Evolutionary conservation across 2,329 filamentous ascomycete genomes (phyloP).

Genomic region (Phialocephala sp.): DNA sequence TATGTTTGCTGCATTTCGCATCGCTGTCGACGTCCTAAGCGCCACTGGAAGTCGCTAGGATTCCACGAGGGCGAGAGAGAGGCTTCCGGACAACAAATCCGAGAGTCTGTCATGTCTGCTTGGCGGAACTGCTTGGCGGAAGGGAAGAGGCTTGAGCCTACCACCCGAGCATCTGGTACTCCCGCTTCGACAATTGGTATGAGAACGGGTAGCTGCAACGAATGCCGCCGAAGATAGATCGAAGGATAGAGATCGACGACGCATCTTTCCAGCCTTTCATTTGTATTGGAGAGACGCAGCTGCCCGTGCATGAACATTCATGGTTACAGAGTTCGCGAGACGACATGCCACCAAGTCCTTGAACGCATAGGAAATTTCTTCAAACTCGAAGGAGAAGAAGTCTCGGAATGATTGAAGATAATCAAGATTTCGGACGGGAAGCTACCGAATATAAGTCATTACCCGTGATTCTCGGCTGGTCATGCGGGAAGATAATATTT

Average conservation of each 20-base stretch:
- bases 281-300: background rate
- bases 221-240: slow-evolving; percentile 1
- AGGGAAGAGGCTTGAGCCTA: background rate
- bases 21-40: no score
- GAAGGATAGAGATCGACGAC: background rate
- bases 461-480: background rate
- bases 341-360: background rate
- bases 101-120: background rate
- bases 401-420: background rate
- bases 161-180: background rate
- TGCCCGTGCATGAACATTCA: slow-evolving; percentile 1
- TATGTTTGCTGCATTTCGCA: background rate
- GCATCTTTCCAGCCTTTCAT: background rate
- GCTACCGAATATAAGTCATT: background rate
- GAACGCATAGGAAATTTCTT: background rate
- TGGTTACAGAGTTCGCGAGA: background rate
- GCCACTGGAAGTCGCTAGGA: no score
- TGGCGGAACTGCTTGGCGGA: background rate
- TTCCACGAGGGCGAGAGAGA: background rate
- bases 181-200: background rate
- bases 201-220: slow-evolving; percentile 7
- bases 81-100: background rate
- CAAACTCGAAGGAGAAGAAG: background rate
- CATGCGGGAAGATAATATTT: background rate
- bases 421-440: background rate